Conservation (phyloP, 106 monocot species). For the Acorus gramineus region DNA sequence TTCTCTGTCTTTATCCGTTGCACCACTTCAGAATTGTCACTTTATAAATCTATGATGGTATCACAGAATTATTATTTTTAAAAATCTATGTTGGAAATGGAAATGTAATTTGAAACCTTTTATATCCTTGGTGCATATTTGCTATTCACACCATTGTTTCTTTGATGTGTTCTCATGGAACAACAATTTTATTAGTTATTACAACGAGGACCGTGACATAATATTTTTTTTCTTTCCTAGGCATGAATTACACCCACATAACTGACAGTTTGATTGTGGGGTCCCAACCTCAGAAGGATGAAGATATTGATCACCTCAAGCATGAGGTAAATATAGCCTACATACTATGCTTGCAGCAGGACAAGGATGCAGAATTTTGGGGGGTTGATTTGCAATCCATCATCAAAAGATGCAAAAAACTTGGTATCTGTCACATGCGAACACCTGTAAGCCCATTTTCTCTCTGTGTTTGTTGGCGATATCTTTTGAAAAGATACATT, state of each 20-base stretch:
- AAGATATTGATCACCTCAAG: constrained; percentile 82
- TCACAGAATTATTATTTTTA: too few relatives aligned
- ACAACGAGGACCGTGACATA: neutral
- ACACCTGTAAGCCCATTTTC: constrained; percentile 40
- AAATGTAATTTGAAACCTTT: too few relatives aligned
- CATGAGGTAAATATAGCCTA: constrained; percentile 58
- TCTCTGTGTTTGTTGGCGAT: neutral
- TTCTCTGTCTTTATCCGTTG: too few relatives aligned
- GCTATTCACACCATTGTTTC: too few relatives aligned
- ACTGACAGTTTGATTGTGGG: constrained; percentile 71
- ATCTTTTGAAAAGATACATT: too few relatives aligned
- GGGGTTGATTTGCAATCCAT: constrained; percentile 64
- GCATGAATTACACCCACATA: constrained; percentile 84
- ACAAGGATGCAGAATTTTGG: constrained; percentile 86
- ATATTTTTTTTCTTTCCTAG: constrained; percentile 17
- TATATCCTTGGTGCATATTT: too few relatives aligned
- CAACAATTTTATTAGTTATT: too few relatives aligned
- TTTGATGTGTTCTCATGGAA: too few relatives aligned
- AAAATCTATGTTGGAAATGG: too few relatives aligned
- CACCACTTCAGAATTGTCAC: too few relatives aligned
- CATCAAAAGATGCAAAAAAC: constrained; percentile 53
- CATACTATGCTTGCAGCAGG: constrained; percentile 83
- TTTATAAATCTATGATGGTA: too few relatives aligned
- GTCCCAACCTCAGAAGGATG: constrained; percentile 89
- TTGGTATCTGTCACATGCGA: constrained; percentile 73